phyloP scores from a whole-genome alignment of 306 rosid species.

The Cucurbita moschata region DNA sequence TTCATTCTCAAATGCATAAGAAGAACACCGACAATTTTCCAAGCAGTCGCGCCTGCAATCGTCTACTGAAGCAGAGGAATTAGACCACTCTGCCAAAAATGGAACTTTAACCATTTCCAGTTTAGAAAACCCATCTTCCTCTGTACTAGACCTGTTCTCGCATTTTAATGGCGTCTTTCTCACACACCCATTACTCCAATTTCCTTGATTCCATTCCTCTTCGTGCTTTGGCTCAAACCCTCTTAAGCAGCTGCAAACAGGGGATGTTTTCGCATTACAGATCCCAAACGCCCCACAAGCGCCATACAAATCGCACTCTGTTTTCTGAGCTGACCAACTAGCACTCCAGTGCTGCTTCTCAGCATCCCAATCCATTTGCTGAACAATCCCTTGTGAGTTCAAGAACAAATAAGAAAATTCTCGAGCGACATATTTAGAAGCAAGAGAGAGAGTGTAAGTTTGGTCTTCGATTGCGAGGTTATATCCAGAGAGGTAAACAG shows the following conservation, averaged over 20 bases:
- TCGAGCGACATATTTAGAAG: not conserved
- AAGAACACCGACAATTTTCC: conserved; percentile 35
- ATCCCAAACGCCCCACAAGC: conserved; percentile 34
- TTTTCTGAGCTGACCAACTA: not conserved
- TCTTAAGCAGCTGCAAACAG: conserved; percentile 42
- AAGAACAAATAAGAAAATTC: not conserved
- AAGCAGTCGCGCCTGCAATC: conserved; percentile 21
- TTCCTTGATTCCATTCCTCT: conserved; percentile 55
- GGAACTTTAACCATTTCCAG: conserved; percentile 22
- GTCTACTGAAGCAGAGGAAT: not conserved
- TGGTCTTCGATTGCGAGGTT: not conserved
- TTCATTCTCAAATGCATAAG: conserved; percentile 24
- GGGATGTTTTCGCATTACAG: conserved; percentile 26
- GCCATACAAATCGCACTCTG: not conserved
- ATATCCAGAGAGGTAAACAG: conserved; percentile 18
- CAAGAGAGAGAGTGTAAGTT: not conserved
- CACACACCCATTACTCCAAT: conserved; percentile 36
- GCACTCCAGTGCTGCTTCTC: not conserved
- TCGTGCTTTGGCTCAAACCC: conserved; percentile 46
- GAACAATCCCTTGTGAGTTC: not conserved
- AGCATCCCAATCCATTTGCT: not conserved
- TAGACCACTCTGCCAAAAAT: not conserved
- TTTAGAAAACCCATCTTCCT: conserved; percentile 16
- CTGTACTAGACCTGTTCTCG: not conserved
- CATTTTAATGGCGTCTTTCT: conserved; percentile 24